A percentile compares a stretch with the other conserved stretches of the same genome.
These are phyloP conservation scores for Boletus sp. DNA, from an alignment of 768 basidiomycete species.

Conservation along the genomic window DNA sequence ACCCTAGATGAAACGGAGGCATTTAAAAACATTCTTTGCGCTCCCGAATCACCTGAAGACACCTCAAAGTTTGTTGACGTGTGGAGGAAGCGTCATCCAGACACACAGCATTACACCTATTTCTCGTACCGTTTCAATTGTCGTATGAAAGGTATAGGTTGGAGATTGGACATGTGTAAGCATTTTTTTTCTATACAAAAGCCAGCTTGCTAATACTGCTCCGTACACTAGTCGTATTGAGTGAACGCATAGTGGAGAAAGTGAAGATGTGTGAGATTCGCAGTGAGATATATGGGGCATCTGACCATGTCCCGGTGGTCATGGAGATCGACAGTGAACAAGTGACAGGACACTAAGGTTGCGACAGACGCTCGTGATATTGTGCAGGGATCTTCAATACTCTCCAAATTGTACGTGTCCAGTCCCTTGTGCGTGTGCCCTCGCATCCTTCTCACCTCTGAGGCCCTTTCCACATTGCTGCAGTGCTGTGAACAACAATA, in stretches of 20 bases:
- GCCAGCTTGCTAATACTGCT: neutral
- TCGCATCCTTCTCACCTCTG: slow-evolving; percentile 93
- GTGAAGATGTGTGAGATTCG: slow-evolving; percentile 86
- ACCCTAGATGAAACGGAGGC: slow-evolving; percentile 79
- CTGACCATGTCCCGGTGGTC: slow-evolving; percentile 81
- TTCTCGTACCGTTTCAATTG: slow-evolving; percentile 84
- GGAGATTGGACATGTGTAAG: slow-evolving; percentile 86
- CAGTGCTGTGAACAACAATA: slow-evolving; percentile 5
- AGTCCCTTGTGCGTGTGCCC: slow-evolving; percentile 81
- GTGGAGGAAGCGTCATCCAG: slow-evolving; percentile 73
- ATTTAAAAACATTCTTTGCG: slow-evolving; percentile 64
- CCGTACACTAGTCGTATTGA: slow-evolving; percentile 59
- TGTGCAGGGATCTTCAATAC: slow-evolving; percentile 44
- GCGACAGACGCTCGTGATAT: neutral
- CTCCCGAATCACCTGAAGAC: slow-evolving; percentile 37
- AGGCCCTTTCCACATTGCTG: slow-evolving; percentile 81
- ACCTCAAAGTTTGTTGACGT: slow-evolving; percentile 66
- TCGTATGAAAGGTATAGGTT: slow-evolving; percentile 76
- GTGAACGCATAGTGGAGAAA: slow-evolving; percentile 60
- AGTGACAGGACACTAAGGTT: slow-evolving; percentile 24
- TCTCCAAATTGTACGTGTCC: slow-evolving; percentile 87
- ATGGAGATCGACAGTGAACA: slow-evolving; percentile 61
- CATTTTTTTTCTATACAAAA: slow-evolving; percentile 14
- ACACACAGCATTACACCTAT: slow-evolving; percentile 76
- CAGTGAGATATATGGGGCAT: slow-evolving; percentile 82